Base-by-base conservation (phyloP, 345 rosid species). In the Syzygium oleosum region DNA sequence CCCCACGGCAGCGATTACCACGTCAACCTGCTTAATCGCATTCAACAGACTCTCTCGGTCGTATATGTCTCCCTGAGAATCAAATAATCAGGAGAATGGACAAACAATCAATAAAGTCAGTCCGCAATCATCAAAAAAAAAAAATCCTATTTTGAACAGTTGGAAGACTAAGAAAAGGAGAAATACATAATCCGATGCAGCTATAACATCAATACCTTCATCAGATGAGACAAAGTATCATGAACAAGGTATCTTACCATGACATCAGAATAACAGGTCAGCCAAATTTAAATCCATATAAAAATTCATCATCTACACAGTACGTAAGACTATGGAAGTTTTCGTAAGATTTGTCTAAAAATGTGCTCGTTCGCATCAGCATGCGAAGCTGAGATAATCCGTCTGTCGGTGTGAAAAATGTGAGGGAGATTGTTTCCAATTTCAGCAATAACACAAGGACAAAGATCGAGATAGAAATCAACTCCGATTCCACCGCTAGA, bases 1-100 rank as follows among this genome's bases (percentile, higher is more conserved):
- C 63, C 87, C 87, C n/a, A 85, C 87, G 2, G 89, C 80, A 34
- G 89, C 85, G 31, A 88, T 88, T 51, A 85, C 89, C 41, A 85
- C 86, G 25, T 88, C 89, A 1, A 43, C 87, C 85, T 53, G 65
- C 78, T 54, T 85, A 9, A 88, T 85, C 17, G 85, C 89, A 38
- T 54, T 68, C 89, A 38, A 86, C 84, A 88, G 78, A 3, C 77
- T 85, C n/a, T 38, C 77, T 16, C 85, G 87, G 38, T 88, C 85
- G 5, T 25, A 31, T 22, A 88, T 41, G 51, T 88, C 89, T 38
- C 89, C 89, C 85, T 88, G 77, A 15, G 46, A 68, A 56, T 6
- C 53, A 85, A 58, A 59, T 34, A 51, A 88, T 2, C 83, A 27
- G 5, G 12, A 52, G 11, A 25, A 68, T 68, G 46, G 46, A 68